Evolutionary conservation across 495 filamentous ascomycete species (phyloP), one percentile per base, ranked within the genome.

Genomic region (Aspergillus incahuasiensis): DNA sequence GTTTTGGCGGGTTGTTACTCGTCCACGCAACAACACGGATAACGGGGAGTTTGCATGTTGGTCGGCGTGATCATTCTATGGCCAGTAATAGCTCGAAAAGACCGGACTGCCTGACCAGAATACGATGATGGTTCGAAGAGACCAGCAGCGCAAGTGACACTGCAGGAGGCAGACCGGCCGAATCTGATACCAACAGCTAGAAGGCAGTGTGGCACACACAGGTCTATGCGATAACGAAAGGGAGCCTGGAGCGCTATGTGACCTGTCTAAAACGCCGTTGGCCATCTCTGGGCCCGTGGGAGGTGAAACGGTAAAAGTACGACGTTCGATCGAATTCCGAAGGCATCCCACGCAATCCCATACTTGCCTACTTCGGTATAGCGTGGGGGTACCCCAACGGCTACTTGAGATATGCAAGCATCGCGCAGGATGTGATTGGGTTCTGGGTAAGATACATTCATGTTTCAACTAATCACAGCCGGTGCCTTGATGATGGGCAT

Each of bases 381-480:
- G 54, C 54, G 54, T 57, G 54, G 54, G 54, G 54, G 54, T 52
- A 20, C 16, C n/a, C 39, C 18, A 49, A 25, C 48, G 15, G 48
- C 34, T 39, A 40, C 28, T 19, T 50, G 30, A 25, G 32, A 21
- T 39, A 39, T 39, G 11, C 13, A 40, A 16, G 13, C n/a, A 4
- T 18, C 18, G 38, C 15, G 3, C n/a, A 40, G 38, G 4, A 40
- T 6, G 16, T 44, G 41, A 44, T 44, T 44, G 41, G 41, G 41
- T 9, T 12, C 18, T 44, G 41, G 41, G 19, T 20, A 6, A 44
- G 18, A 5, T 5, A 6, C 12, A 13, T 34, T 34, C 45, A 48
- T 21, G 30, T 49, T 38, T 35, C 46, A n/a, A 38, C 46, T 18
- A 30, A 43, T 43, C 3, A 22, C 9, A 22, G 18, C n/a, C 22